Evolutionary conservation across 2,329 filamentous ascomycete genomes (phyloP).

Genomic region (Metarhizium album): DNA sequence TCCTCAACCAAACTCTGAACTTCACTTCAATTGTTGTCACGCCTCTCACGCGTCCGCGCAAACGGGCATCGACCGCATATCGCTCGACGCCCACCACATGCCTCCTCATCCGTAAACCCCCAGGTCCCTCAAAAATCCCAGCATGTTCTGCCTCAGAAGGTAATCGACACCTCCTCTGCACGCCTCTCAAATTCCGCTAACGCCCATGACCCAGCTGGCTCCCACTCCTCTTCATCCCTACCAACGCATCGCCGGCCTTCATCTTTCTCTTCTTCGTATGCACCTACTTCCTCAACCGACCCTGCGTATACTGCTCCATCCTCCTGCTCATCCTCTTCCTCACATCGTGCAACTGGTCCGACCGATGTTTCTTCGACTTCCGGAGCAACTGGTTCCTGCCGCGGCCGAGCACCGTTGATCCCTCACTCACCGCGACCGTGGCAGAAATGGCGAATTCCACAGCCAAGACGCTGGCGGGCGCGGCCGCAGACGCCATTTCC

Average conservation of each 20-base stretch:
- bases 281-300: constrained; percentile 92
- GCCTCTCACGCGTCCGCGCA: too few relatives aligned
- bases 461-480: constrained; percentile 53
- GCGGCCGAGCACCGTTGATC: constrained; percentile 33
- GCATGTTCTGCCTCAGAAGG: constrained; percentile 53
- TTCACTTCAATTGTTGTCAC: too few relatives aligned
- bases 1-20: too few relatives aligned
- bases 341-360: constrained; percentile 82
- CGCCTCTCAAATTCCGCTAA: not conserved
- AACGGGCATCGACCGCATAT: too few relatives aligned
- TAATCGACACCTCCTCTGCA: constrained; percentile 17
- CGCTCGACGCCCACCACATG: too few relatives aligned
- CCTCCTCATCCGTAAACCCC: too few relatives aligned
- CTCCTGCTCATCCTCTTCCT: constrained; percentile 91
- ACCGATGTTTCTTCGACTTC: constrained; percentile 89
- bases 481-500: constrained; percentile 52
- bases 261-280: constrained; percentile 83
- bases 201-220: constrained; percentile 53
- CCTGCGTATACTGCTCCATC: constrained; percentile 95
- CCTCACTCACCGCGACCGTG: constrained; percentile 37
- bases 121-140: too few relatives aligned
- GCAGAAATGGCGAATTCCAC: constrained; percentile 56
- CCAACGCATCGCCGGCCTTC: constrained; percentile 75
- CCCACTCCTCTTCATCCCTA: constrained; percentile 78
- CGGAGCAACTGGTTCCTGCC: constrained; percentile 87